Conservation (phyloP, 257 asterid species). For the Scutellaria baicalensis region DNA sequence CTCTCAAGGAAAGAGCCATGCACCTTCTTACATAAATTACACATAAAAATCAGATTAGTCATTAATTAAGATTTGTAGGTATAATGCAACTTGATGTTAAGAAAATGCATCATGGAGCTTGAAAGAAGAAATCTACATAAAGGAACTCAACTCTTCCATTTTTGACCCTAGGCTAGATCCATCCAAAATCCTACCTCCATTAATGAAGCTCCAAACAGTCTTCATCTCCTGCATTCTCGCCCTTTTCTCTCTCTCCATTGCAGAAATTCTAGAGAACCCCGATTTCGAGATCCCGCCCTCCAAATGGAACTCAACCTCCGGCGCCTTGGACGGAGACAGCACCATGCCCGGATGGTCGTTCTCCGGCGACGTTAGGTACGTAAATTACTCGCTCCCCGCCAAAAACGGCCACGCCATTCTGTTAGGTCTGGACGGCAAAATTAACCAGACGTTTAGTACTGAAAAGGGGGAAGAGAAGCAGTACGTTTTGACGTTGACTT, state of each 20-base stretch:
- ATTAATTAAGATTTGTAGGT: no score
- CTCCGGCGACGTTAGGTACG: slow-evolving; percentile 39
- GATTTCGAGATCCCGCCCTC: slow-evolving; percentile 52
- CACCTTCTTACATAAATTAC: neutral
- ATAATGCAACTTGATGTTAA: no score
- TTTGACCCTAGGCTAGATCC: no score
- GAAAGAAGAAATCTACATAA: no score
- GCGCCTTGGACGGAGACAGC: slow-evolving; percentile 27
- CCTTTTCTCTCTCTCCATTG: neutral
- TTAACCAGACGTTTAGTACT: slow-evolving; percentile 37
- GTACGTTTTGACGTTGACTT: slow-evolving; percentile 44
- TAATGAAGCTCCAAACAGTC: slow-evolving; percentile 17
- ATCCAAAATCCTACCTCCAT: neutral
- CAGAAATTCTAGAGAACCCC: slow-evolving; percentile 50
- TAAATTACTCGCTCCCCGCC: slow-evolving; percentile 15
- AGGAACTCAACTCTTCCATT: no score
- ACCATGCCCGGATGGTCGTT: slow-evolving; percentile 56
- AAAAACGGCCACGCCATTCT: slow-evolving; percentile 38
- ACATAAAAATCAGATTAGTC: no score
- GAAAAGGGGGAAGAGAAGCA: slow-evolving; percentile 25
- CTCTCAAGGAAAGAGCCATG: neutral
- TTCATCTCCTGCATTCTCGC: slow-evolving; percentile 15
- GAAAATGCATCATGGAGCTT: no score
- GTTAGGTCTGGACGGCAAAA: slow-evolving; percentile 44
- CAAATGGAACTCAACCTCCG: slow-evolving; percentile 29